phyloP scores from a whole-genome alignment of 2,329 filamentous ascomycete genomes.

The Colletotrichum karsti region DNA sequence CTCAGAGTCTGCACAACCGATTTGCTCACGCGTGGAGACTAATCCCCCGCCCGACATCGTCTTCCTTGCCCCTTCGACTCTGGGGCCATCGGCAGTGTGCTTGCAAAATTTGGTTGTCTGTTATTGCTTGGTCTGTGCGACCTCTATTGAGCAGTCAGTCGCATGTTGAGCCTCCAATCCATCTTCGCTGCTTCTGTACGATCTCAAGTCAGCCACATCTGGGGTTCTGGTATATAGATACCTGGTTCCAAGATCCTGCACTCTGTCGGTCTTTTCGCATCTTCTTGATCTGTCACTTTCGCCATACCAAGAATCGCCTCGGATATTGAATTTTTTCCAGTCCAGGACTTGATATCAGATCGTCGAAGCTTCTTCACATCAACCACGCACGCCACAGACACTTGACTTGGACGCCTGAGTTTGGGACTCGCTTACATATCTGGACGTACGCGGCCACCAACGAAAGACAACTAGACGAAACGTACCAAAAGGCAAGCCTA shows the following conservation, averaged over 20 bases:
- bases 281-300: constrained; percentile 3
- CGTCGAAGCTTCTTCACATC: not conserved
- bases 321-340: not conserved
- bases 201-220: constrained; percentile 39
- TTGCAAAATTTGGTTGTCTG: constrained; percentile 10
- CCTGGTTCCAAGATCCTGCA: constrained; percentile 42
- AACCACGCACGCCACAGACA: not conserved
- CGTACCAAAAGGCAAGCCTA: too few relatives aligned
- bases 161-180: constrained; percentile 31
- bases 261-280: constrained; percentile 28
- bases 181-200: constrained; percentile 38
- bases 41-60: constrained; percentile 33
- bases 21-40: constrained; percentile 36
- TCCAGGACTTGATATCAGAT: not conserved
- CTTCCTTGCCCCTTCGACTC: constrained; percentile 29
- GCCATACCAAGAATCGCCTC: not conserved
- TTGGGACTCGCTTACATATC: not conserved
- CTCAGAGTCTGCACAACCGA: constrained; percentile 53
- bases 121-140: constrained; percentile 28
- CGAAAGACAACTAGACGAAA: too few relatives aligned
- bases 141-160: constrained; percentile 18
- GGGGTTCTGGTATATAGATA: constrained; percentile 46
- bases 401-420: not conserved
- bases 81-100: constrained; percentile 14
- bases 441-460: not conserved